Conservation (phyloP, 1,139 yeast species). For the Debaryomyces robertsiae region DNA sequence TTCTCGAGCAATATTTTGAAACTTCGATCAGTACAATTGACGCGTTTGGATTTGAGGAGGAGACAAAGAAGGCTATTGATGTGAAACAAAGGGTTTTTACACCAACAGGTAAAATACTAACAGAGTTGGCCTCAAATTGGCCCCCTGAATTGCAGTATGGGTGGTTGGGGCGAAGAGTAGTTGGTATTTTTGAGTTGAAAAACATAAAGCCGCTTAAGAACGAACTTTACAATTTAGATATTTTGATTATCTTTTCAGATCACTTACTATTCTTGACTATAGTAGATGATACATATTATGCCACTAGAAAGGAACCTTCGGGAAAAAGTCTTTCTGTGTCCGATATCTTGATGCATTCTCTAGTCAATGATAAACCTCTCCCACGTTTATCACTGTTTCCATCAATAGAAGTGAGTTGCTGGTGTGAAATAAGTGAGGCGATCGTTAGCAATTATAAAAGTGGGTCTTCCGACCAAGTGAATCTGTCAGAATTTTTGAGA, state of each 20-base stretch:
- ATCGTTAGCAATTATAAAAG: conserved; percentile 48
- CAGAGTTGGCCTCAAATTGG: conserved; percentile 85
- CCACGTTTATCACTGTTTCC: conserved; percentile 59
- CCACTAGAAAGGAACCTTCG: conserved; percentile 25
- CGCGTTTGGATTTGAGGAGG: conserved; percentile 69
- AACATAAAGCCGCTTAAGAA: conserved; percentile 30
- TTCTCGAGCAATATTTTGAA: conserved; percentile 39
- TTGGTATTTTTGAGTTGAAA: conserved; percentile 69
- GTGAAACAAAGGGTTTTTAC: conserved; percentile 71
- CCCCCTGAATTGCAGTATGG: conserved; percentile 85
- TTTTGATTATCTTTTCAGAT: conserved; percentile 80
- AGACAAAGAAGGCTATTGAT: conserved; percentile 35
- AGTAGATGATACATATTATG: conserved; percentile 41
- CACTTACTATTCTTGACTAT: conserved; percentile 65
- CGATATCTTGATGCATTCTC: conserved; percentile 85
- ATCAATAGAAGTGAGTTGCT: conserved; percentile 62
- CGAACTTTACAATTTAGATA: conserved; percentile 40
- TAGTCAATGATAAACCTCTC: conserved; percentile 82
- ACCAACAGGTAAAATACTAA: conserved; percentile 84
- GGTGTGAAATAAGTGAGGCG: conserved; percentile 66
- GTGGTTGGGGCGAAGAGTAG: conserved; percentile 84
- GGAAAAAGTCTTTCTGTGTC: conserved; percentile 64
- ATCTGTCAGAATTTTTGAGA: conserved; percentile 24
- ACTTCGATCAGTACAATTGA: conserved; percentile 69
- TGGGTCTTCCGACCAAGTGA: conserved; percentile 15